Evolutionary conservation across 2,329 filamentous ascomycete species (phyloP).

Genomic region (Botrytis pseudocinerea): DNA sequence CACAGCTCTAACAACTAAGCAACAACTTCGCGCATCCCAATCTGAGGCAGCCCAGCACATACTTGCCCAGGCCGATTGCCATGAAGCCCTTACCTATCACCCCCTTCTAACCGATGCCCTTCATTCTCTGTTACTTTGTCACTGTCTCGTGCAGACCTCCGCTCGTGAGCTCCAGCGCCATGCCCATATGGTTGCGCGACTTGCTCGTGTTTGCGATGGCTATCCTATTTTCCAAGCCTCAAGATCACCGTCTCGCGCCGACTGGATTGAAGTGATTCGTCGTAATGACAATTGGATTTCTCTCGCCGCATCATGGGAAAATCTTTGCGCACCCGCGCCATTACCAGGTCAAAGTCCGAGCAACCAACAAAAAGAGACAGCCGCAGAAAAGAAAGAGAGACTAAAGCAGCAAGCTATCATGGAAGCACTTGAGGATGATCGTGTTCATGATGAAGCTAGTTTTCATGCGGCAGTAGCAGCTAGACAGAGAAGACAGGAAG

Average conservation of each 20-base stretch:
- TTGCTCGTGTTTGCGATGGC: conserved; percentile 72
- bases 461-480: conserved; percentile 65
- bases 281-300: conserved; percentile 69
- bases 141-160: conserved; percentile 78
- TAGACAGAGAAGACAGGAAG: conserved; percentile 58
- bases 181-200: conserved; percentile 76
- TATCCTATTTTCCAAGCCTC: conserved; percentile 78
- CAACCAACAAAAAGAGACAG: conserved; percentile 46
- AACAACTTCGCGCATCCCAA: conserved; percentile 39
- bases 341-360: conserved; percentile 45
- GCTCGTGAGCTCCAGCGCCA: conserved; percentile 75
- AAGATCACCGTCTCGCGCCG: conserved; percentile 68
- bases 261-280: conserved; percentile 77
- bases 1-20: conserved; percentile 39
- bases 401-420: conserved; percentile 65
- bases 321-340: conserved; percentile 63
- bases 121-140: conserved; percentile 75
- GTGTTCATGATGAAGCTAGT: conserved; percentile 65
- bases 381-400: conserved; percentile 58
- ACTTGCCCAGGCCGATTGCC: conserved; percentile 47
- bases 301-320: conserved; percentile 66
- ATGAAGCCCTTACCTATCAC: conserved; percentile 75
- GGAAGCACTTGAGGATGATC: conserved; percentile 66
- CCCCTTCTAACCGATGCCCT: conserved; percentile 77
- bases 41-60: conserved; percentile 39